Evolutionary conservation across 1,284 basidiomycete genomes (phyloP), one percentile per base, ranked within the genome.

Genomic region (Sanghuangporus sanghuang): DNA sequence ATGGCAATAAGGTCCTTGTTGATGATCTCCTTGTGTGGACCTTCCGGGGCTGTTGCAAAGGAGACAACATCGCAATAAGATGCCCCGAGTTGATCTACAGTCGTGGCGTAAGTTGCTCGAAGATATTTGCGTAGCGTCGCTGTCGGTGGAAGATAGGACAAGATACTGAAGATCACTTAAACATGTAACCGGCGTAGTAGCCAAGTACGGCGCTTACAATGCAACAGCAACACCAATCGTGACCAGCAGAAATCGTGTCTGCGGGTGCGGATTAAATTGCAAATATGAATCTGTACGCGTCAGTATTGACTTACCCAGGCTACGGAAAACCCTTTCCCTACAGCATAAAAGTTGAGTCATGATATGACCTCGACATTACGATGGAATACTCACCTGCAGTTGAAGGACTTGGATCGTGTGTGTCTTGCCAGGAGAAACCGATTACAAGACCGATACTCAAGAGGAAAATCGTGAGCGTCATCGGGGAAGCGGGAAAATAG

Each of bases 401-500:
- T 0, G 79, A 77, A 7, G 81, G 73, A 0, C 75, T 27, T 1
- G 67, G 49, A 36, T 82, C 73, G 68, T 84, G 80, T 0, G 77
- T 75, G 71, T 88, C 83, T 71, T 87, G 81, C 73, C 87, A 90
- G 14, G 87, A 90, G 72, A 87, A 92, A 1, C 90, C 91, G 52
- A 92, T 71, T 62, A 89, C 90, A 72, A 93, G 73, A 38, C 79
- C 80, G 14, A 82, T 74, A 0, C 92, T 93, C 1, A 94, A 85
- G 63, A 87, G 85, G 66, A 89, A 85, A 57, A 96, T 86, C 58
- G 93, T 79, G 61, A 86, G 85, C 48, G 81, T 86, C 78, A 93
- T 85, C 0, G 87, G 85, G 1, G 86, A 82, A 9, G 85, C 85
- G 0, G 92, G 89, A 79, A 84, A 90, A 73, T 95, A 89, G 23